Conservation (phyloP, 2,329 filamentous ascomycete genomes). For the Xylariaceae sp. region DNA sequence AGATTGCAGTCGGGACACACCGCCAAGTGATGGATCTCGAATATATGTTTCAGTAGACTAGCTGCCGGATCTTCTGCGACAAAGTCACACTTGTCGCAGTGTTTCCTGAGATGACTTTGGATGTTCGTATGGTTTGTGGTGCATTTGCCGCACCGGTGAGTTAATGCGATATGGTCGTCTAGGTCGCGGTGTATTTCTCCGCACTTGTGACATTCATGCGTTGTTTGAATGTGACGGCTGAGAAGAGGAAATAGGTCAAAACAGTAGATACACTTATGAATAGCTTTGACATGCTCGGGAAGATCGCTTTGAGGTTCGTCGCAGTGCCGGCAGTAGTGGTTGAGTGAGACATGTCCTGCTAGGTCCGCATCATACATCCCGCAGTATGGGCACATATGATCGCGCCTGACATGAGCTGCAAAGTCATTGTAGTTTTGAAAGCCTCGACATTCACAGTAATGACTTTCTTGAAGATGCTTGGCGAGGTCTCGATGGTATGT, state of each 20-base stretch:
- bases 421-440: constrained; percentile 1
- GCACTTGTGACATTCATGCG: not conserved
- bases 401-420: not conserved
- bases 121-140: not conserved
- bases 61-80: constrained; percentile 1
- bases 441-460: not conserved
- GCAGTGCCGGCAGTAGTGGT: not conserved
- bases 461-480: not conserved
- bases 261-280: not conserved
- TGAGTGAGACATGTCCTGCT: not conserved
- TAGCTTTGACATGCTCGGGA: not conserved
- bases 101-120: constrained; percentile 1
- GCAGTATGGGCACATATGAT: not conserved
- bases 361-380: not conserved
- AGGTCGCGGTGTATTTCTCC: not conserved
- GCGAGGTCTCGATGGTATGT: not conserved
- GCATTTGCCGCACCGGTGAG: not conserved
- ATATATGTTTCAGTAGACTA: constrained; percentile 1
- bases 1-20: not conserved
- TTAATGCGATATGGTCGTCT: not conserved
- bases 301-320: not conserved
- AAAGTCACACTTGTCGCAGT: constrained; percentile 2
- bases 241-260: not conserved
- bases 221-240: not conserved
- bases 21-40: not conserved